Conservation (phyloP, 768 basidiomycete species). For the Suillus subalutaceus region DNA sequence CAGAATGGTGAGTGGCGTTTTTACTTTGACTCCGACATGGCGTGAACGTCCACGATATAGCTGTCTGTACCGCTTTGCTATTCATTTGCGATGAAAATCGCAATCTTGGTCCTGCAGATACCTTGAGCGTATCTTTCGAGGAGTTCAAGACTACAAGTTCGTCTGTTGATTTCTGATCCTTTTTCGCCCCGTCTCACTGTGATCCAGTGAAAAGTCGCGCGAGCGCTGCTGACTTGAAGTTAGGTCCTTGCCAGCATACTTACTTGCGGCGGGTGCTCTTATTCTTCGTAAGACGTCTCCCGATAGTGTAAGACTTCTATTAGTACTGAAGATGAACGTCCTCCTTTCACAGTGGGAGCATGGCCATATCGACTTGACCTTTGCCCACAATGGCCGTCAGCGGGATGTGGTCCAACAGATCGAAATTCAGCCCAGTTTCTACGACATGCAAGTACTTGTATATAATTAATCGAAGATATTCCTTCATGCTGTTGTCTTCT, state of each 20-base stretch:
- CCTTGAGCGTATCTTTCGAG: background rate
- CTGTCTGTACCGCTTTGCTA: background rate
- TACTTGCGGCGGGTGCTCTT: background rate
- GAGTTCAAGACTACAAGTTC: background rate
- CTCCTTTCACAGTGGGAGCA: background rate
- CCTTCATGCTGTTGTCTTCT: background rate
- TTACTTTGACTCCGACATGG: background rate
- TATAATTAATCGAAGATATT: background rate
- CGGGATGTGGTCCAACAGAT: background rate
- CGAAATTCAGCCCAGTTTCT: background rate
- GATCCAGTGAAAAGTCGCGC: background rate
- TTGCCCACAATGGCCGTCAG: background rate
- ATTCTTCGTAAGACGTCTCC: background rate
- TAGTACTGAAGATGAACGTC: background rate
- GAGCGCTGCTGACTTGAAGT: background rate
- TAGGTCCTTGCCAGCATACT: background rate
- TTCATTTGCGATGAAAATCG: constrained; percentile 6
- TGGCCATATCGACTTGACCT: background rate
- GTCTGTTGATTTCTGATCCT: background rate
- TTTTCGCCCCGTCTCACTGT: background rate
- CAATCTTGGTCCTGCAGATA: background rate
- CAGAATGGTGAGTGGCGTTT: background rate
- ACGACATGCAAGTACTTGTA: background rate
- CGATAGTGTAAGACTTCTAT: background rate
- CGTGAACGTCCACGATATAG: background rate